phyloP scores from a whole-genome alignment of 768 basidiomycete species.

The Podaxis pistillaris region DNA sequence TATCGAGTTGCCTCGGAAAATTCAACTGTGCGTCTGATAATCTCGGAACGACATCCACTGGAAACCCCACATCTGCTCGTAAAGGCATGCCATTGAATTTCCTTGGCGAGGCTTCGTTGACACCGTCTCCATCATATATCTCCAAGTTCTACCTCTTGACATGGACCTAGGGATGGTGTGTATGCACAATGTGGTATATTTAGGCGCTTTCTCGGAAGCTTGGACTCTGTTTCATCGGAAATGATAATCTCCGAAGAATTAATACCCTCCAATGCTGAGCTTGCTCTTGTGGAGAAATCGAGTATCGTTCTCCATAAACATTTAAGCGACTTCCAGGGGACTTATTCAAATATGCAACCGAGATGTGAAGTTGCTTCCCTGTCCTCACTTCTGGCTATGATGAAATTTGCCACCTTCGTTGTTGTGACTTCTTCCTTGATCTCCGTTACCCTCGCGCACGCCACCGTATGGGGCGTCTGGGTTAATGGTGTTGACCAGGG shows the following conservation, averaged over 20 bases:
- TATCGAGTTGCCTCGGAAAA: too few relatives aligned
- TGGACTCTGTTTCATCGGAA: neutral
- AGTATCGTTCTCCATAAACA: neutral
- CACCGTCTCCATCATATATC: neutral
- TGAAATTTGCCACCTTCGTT: conserved; percentile 23
- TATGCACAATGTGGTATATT: conserved; percentile 2
- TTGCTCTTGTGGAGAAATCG: neutral
- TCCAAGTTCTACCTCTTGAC: too few relatives aligned
- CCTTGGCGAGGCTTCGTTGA: neutral
- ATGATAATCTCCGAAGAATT: too few relatives aligned
- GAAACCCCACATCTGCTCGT: too few relatives aligned
- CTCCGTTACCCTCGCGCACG: conserved; percentile 26
- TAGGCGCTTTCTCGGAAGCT: conserved; percentile 17
- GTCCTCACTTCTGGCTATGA: conserved; percentile 2
- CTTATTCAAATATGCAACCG: neutral
- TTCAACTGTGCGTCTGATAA: too few relatives aligned
- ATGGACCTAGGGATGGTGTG: neutral
- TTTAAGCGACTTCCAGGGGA: neutral
- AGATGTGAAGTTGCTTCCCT: neutral
- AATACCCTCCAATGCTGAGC: neutral
- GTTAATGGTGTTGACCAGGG: conserved; percentile 37
- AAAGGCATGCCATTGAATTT: neutral
- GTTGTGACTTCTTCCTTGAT: conserved; percentile 23
- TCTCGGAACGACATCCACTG: too few relatives aligned
- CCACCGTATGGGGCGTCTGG: conserved; percentile 36